These are phyloP conservation scores for Diaporthe nobilis DNA, from an alignment of 2,329 filamentous ascomycete species.

Conservation along the genomic window DNA sequence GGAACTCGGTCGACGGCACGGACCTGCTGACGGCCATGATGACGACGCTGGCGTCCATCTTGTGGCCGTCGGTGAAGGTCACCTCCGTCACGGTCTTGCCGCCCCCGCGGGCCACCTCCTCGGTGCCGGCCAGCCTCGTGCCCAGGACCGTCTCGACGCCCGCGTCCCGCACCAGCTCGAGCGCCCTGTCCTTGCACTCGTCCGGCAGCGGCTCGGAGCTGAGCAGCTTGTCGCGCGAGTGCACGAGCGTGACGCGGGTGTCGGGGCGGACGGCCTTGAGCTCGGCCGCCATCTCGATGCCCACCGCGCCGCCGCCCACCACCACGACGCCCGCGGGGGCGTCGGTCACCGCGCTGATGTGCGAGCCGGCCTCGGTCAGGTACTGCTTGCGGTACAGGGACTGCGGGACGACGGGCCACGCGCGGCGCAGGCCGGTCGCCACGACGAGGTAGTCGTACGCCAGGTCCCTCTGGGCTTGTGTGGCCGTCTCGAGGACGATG, in stretches of 20 bases:
- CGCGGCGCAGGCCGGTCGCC: slow-evolving; percentile 77
- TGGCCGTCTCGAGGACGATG: slow-evolving; percentile 64
- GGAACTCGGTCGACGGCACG: slow-evolving; percentile 72
- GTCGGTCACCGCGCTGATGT: slow-evolving; percentile 68
- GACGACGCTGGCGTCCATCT: slow-evolving; percentile 74
- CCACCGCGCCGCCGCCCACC: slow-evolving; percentile 82
- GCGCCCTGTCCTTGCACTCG: slow-evolving; percentile 74
- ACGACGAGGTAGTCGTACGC: slow-evolving; percentile 83
- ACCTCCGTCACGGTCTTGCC: slow-evolving; percentile 59
- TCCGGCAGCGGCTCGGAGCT: slow-evolving; percentile 81
- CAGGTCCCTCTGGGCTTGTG: slow-evolving; percentile 58
- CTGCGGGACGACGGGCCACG: slow-evolving; percentile 81
- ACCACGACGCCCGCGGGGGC: slow-evolving; percentile 77
- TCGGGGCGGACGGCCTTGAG: slow-evolving; percentile 77
- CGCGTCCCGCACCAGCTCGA: slow-evolving; percentile 70
- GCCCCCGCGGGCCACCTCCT: slow-evolving; percentile 60
- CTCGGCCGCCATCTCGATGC: slow-evolving; percentile 86
- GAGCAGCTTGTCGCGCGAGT: slow-evolving; percentile 78
- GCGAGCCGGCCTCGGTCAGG: slow-evolving; percentile 71
- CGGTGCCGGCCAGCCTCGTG: slow-evolving; percentile 67
- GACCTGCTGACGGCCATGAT: slow-evolving; percentile 78
- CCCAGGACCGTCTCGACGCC: slow-evolving; percentile 77
- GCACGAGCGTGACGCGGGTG: slow-evolving; percentile 79
- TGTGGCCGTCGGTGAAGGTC: slow-evolving; percentile 71
- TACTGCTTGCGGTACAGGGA: slow-evolving; percentile 73